Evolutionary conservation across 192 early-diverging fungal species (phyloP), one percentile per base, ranked within the genome.

Genomic region (Podila epicladia): DNA sequence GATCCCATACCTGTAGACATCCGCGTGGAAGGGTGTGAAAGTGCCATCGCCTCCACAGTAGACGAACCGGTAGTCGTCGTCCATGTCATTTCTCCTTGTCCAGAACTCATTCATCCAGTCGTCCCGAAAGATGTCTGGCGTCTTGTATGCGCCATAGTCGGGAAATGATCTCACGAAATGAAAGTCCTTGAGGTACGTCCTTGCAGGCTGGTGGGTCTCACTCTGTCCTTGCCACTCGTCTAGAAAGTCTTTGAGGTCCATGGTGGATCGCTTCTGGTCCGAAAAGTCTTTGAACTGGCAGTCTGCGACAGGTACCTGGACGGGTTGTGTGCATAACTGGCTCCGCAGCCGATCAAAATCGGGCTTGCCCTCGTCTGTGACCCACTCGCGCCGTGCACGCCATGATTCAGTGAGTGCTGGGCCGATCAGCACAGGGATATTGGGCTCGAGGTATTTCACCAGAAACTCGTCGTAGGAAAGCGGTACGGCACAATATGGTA

Each of bases 71-170:
- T 91, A 94, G 60, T 94, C 92, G 72, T 94, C 93, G 26, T 82
- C 60, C 28, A 74, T 71, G 35, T 85, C 78, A 1, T 50, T 29
- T 2, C 74, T 58, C 5, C 69, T 55, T 20, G 84, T 82, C 83
- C 85, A 91, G 68, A 86, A 92, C 51, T 88, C 74, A 71, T 94
- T 91, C 80, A 94, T 78, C 93, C 93, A 94, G 80, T 94, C 91
- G 68, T 91, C 85, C 58, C 77, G 57, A 78, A 90, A 90, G 19
- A 88, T 72, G 12, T 85, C 71, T 13, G 87, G 89, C 0, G 85
- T 82, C 48, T 73, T 62, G 33, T 88, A 90, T 1, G 75, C 73
- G 7, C 65, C 31, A 59, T 85, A 80, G 0, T 72, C 55, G 0
- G 87, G 89, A 22, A 83, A 82, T 1, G 84, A 71, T 32, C 68